Base-by-base conservation (phyloP, 2,329 filamentous ascomycete genomes). In the Cladophialophora immunda region DNA sequence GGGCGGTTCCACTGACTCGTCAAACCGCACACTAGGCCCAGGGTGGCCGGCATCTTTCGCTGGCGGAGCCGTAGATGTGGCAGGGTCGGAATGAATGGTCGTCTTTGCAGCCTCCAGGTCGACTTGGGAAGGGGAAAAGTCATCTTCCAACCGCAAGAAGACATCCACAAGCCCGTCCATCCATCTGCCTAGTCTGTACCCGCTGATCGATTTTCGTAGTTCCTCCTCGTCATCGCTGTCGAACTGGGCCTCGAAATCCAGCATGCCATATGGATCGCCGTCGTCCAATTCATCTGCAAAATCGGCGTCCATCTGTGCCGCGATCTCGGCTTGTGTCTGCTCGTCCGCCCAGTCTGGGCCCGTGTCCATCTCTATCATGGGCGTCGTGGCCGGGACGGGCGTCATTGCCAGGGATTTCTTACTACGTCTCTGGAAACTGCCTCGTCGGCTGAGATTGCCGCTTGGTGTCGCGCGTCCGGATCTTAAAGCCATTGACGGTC, bases 121-220 rank as follows among this genome's bases (percentile, higher is more conserved):
- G 27, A 50, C 15, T 19, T 59, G 57, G 30, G 34, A 64, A 36
- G 22, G 63, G 30, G 22, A 63, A 56, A 50, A 68, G 58, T 61
- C 58, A 55, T 65, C 66, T 59, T 71, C 73, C 45, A 74, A 64
- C 54, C 61, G 67, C 63, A 75, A 55, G 50, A 73, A 69, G 54
- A 73, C 68, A 66, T 85, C 85, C 65, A 89, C 85, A 38, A 89
- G 72, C 27, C 82, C 78, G 70, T 89, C 87, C 71, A 89, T 80
- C 81, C 85, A 84, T 9, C 81, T 77, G 0, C 86, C 86, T 4
- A 89, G 75, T 0, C 86, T 85, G 66, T 85, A 86, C 82, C 83
- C n/a, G 80, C 78, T 69, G 84, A 81, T 27, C 80, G 88, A 75
- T 2, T 81, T 77, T 50, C 83, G 82, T 19, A 88, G 75, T 71